phyloP scores from a whole-genome alignment of 768 basidiomycete species.

The Gymnopilus dilepis region DNA sequence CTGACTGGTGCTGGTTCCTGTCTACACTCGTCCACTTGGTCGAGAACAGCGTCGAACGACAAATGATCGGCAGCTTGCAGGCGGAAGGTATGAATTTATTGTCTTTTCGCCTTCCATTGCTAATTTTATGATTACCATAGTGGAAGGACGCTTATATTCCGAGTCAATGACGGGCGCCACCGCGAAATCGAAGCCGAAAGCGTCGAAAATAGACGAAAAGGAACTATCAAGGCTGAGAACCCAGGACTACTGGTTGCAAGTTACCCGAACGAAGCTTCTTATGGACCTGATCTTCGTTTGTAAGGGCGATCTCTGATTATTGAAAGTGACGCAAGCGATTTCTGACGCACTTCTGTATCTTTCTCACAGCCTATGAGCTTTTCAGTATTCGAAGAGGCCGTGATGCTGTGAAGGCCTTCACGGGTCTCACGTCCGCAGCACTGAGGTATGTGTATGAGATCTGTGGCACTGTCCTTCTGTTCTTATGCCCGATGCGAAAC shows the following conservation, averaged over 20 bases:
- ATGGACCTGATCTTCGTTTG: constrained; percentile 92
- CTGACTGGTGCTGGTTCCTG: constrained; percentile 89
- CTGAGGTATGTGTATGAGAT: constrained; percentile 58
- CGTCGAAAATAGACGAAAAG: constrained; percentile 66
- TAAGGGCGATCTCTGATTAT: constrained; percentile 39
- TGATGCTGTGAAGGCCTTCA: constrained; percentile 63
- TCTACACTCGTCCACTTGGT: constrained; percentile 81
- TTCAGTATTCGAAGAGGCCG: constrained; percentile 70
- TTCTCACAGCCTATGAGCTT: constrained; percentile 71
- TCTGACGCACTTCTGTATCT: constrained; percentile 18
- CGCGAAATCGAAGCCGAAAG: constrained; percentile 67
- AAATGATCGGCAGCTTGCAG: constrained; percentile 67
- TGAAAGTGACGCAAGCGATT: constrained; percentile 1
- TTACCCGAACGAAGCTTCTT: constrained; percentile 70
- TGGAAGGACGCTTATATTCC: constrained; percentile 72
- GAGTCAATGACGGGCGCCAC: constrained; percentile 74
- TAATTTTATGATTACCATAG: constrained; percentile 40
- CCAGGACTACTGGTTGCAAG: constrained; percentile 78
- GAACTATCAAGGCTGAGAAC: constrained; percentile 70
- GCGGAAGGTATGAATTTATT: constrained; percentile 56
- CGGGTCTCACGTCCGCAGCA: constrained; percentile 72
- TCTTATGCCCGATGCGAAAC: constrained; percentile 5
- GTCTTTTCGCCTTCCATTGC: background rate
- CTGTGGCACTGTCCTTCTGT: constrained; percentile 7
- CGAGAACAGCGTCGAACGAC: constrained; percentile 81